Evolutionary conservation across 2,329 filamentous ascomycete species (phyloP).

Genomic region (Cryoendolithus antarcticus): DNA sequence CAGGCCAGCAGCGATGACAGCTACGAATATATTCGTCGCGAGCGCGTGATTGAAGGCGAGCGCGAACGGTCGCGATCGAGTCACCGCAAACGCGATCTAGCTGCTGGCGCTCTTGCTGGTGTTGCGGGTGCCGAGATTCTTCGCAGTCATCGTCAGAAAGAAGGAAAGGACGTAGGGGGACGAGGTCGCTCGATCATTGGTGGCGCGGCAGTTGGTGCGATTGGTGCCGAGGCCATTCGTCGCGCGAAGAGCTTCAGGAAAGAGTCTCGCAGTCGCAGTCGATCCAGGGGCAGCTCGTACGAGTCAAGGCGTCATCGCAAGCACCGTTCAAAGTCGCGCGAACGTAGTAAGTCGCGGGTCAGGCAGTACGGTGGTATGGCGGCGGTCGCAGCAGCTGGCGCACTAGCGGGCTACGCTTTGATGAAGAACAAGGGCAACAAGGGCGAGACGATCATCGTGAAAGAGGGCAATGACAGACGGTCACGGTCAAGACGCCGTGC

Average conservation of each 20-base stretch:
- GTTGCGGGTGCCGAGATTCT: conserved; percentile 49
- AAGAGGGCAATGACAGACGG: conserved; percentile 27
- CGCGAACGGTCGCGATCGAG: conserved; percentile 21
- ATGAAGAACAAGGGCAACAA: conserved; percentile 37
- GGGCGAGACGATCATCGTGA: conserved; percentile 31
- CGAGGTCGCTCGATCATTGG: conserved; percentile 43
- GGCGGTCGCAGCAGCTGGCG: conserved; percentile 48
- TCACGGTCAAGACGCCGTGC: conserved; percentile 34
- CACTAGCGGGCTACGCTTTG: conserved; percentile 41
- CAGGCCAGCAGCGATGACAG: conserved; percentile 50
- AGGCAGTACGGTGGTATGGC: conserved; percentile 46
- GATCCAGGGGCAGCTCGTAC: conserved; percentile 3
- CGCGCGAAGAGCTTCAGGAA: conserved; percentile 32
- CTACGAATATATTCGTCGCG: conserved; percentile 43
- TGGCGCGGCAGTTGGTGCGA: conserved; percentile 48
- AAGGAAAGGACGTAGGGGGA: conserved; percentile 42
- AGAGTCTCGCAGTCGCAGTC: conserved; percentile 2
- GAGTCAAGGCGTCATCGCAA: conserved; percentile 14
- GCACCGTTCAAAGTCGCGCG: conserved; percentile 28
- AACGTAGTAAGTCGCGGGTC: conserved; percentile 29
- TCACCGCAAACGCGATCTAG: conserved; percentile 44
- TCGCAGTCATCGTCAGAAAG: conserved; percentile 43
- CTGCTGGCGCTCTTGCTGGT: conserved; percentile 50
- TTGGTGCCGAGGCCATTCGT: conserved; percentile 46
- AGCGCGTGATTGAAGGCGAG: conserved; percentile 30